These are phyloP conservation scores for Euryodendron excelsum DNA, from an alignment of 148 eudicot species.

Conservation along the genomic window DNA sequence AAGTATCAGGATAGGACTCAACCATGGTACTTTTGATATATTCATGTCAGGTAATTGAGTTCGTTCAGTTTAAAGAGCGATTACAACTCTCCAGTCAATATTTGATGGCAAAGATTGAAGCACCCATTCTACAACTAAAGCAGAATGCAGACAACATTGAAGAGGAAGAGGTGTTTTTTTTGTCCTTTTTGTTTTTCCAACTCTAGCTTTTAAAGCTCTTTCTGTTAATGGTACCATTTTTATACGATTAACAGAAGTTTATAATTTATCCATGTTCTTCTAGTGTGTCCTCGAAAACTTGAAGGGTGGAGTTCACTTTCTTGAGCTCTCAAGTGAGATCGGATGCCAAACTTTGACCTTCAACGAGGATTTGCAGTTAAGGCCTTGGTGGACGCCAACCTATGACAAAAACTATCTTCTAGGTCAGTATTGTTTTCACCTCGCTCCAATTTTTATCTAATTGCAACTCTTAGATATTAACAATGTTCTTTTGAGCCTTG, in stretches of 20 bases:
- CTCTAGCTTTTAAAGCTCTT: conserved; percentile 7
- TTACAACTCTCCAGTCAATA: conserved; percentile 85
- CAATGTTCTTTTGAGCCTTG: too few relatives aligned
- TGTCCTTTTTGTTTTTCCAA: background rate
- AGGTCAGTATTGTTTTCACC: conserved; percentile 40
- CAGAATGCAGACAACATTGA: conserved; percentile 63
- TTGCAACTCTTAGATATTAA: too few relatives aligned
- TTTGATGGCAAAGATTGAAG: conserved; percentile 73
- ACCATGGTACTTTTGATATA: background rate
- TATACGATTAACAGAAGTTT: conserved; percentile 10
- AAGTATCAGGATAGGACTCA: background rate
- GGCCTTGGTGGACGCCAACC: conserved; percentile 99
- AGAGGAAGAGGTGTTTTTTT: conserved; percentile 66
- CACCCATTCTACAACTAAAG: conserved; percentile 73
- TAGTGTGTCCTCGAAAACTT: conserved; percentile 67
- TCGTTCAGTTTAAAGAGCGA: conserved; percentile 87
- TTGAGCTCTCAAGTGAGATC: conserved; percentile 66
- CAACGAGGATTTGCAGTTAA: conserved; percentile 77
- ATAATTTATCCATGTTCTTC: conserved; percentile 6
- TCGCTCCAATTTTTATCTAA: background rate
- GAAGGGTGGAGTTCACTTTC: conserved; percentile 55
- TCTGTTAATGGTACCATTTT: background rate
- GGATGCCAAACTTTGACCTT: conserved; percentile 63
- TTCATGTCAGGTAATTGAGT: conserved; percentile 74
- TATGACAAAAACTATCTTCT: conserved; percentile 72